Evolutionary conservation across 2,329 filamentous ascomycete species (phyloP), one percentile per base, ranked within the genome.

Genomic region (Blastomyces gilchristii): DNA sequence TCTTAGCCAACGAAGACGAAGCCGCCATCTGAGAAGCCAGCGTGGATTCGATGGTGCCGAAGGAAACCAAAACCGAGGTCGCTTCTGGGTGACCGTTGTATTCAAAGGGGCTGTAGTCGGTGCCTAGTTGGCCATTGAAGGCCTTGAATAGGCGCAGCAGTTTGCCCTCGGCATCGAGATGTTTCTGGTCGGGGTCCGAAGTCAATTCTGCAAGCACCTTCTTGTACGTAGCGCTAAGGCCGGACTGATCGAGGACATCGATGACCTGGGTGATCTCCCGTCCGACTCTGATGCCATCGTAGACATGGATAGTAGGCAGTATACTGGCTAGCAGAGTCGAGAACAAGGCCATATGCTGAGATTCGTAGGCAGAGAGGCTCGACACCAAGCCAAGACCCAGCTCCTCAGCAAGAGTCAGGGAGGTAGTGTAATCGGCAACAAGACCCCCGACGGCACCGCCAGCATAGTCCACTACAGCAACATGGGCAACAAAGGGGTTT

Each of bases 311-410:
- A 0, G 89, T 90, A n/a, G 91, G 91, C 37, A 93, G 74, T 16
- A 94, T 79, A 56, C 84, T 86, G 25, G 91, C 88, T 65, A 96
- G 80, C 31, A 96, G 78, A 3, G 91, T 96, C 0, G 91, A 85
- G 70, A 96, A 87, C n/a, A 96, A 79, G 8, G 91, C 85, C 88
- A 96, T 96, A 78, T 99, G 94, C 81, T 99, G 94, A 58, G 89
- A 83, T 79, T 99, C 94, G 69, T 95, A 92, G 39, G 89, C 86
- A 39, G 91, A 96, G 61, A 86, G 85, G 74, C 91, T 96, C 67
- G 89, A 85, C 57, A 99, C 85, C 52, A 99, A 82, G 57, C 87
- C 92, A 37, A 97, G 81, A 18, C 94, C 93, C 16, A 97, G 83
- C 69, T 97, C 94, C 75, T 97, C 94, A 9, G 91, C 89, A 58